Evolutionary conservation across 192 early-diverging fungal genomes (phyloP), one percentile per base, ranked within the genome.

Genomic region (Entomortierella chlamydospora): DNA sequence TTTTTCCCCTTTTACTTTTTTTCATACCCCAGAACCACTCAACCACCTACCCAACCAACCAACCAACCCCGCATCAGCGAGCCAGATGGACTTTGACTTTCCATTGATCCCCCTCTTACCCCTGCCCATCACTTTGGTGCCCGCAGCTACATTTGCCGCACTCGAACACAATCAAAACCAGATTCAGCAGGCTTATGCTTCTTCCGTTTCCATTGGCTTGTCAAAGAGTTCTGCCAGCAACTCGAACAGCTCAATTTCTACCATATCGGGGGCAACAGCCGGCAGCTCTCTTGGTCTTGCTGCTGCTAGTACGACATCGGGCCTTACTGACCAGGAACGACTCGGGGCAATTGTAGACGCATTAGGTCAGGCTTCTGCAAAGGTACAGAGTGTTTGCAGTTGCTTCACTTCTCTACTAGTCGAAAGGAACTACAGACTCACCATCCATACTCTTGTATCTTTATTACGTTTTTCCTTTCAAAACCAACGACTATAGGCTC

Each of bases 301-400:
- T 26, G 20, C 57, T 31, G 26, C 58, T 34, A 28, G 25, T 31
- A 30, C 13, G 31, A 26, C 63, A 18, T 52, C 56, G 6, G 12
- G 23, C n/a, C 50, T 65, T n/a, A 64, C 62, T 13, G 68, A 70
- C 22, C 82, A 83, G 37, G 70, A 70, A 50, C 53, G 51, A 18
- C 66, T 83, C 9, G 64, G 82, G 3, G 70, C 70, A 12, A 77
- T 83, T 17, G 74, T 83, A 22, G 82, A 83, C 56, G 64, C 82
- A 7, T 53, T 83, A 18, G 82, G 82, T 18, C 64, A 83, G 50
- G 82, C 82, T 7, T 83, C 82, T 39, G 73, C 82, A 29, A 78
- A 64, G 68, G 82, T 83, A 70, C 13, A 29, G n/a, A 26, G 23
- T 56, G 20, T 50, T 49, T n/a, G n/a, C n/a, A n/a, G n/a, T n/a